Percentiles rank a stretch among this genome's conserved stretches.
Conservation (phyloP, 352 stramenopile genomes). For the Plasmopara viticola region DNA sequence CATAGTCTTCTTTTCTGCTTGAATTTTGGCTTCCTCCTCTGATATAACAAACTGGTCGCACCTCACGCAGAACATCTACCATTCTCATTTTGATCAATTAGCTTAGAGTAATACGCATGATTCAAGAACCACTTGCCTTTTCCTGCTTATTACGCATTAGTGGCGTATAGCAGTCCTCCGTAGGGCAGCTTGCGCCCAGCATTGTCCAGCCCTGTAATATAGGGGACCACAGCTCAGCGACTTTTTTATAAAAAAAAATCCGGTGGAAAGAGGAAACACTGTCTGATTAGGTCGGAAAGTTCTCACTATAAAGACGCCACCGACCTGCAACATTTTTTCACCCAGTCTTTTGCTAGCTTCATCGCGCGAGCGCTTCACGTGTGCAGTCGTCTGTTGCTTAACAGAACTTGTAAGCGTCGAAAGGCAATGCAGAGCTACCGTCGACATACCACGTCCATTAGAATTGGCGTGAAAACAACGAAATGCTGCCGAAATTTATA, state of each 20-base stretch:
- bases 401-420: neutral
- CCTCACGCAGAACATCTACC: constrained; percentile 69
- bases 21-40: constrained; percentile 57
- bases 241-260: neutral
- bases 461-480: neutral
- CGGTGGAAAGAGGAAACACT: neutral
- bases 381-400: constrained; percentile 3
- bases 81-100: neutral
- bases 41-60: constrained; percentile 72
- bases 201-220: constrained; percentile 65
- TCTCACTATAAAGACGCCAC: neutral
- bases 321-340: constrained; percentile 77
- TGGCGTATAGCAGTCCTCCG: constrained; percentile 67
- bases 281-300: neutral
- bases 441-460: constrained; percentile 20
- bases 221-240: neutral
- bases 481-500: constrained; percentile 10
- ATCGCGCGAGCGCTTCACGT: constrained; percentile 42
- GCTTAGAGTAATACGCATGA: neutral
- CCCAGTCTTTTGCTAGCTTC: constrained; percentile 66
- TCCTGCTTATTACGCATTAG: constrained; percentile 73
- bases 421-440: neutral
- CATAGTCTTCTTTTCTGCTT: constrained; percentile 33
- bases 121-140: constrained; percentile 21
- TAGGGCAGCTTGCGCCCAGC: constrained; percentile 57